These are phyloP conservation scores for Magnaporthales sp. DNA, from an alignment of 2,329 filamentous ascomycete genomes.

Conservation along the genomic window DNA sequence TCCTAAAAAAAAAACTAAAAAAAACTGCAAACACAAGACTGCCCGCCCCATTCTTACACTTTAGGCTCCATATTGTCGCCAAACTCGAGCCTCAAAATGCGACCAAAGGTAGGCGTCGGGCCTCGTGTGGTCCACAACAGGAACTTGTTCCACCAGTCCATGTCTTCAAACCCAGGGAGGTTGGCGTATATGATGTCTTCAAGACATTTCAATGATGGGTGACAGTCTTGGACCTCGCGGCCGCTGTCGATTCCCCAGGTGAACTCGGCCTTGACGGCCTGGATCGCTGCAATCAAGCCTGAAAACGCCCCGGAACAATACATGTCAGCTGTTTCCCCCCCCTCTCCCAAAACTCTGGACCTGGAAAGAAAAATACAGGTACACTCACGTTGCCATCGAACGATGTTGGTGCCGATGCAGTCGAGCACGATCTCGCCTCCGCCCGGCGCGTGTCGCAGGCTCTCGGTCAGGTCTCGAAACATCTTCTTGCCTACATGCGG, in stretches of 20 bases:
- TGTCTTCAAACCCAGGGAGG: background rate
- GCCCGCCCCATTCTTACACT: background rate
- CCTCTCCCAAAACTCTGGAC: background rate
- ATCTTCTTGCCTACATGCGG: background rate
- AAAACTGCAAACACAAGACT: background rate
- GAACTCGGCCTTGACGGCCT: slow-evolving; percentile 3
- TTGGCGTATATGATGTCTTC: slow-evolving; percentile 4
- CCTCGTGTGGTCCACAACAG: slow-evolving; percentile 4
- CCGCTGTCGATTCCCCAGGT: slow-evolving; percentile 6
- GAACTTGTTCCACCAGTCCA: slow-evolving; percentile 6
- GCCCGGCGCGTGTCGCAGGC: slow-evolving; percentile 3
- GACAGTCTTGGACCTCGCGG: background rate
- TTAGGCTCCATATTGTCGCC: background rate
- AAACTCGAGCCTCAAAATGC: slow-evolving; percentile 4
- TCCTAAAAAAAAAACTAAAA: background rate
- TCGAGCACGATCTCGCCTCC: slow-evolving; percentile 6
- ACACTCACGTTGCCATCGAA: slow-evolving; percentile 5
- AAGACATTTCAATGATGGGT: background rate
- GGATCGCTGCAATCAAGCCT: background rate
- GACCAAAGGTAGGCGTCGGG: slow-evolving; percentile 1
- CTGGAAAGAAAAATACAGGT: background rate
- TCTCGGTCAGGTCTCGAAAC: slow-evolving; percentile 4
- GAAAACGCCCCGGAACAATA: too few relatives aligned
- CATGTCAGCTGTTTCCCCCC: background rate
- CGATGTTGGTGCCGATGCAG: background rate